phyloP scores from a whole-genome alignment of 129 eudicot genomes.

The Arctium lappa region DNA sequence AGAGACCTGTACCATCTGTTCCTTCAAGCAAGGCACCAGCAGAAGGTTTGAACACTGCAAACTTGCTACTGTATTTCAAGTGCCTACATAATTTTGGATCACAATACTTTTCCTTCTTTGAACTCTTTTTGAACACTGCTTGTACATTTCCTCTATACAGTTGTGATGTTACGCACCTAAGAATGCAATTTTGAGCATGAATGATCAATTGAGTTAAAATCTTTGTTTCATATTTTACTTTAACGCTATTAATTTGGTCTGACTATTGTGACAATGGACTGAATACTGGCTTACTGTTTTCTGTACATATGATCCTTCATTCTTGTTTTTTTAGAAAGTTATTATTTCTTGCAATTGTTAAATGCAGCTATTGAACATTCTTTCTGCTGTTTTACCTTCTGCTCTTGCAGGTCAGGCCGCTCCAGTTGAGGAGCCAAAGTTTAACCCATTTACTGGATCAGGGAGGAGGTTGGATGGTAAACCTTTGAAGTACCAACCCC shows the following conservation, averaged over 20 bases:
- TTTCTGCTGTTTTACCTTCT: neutral
- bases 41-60: constrained; percentile 46
- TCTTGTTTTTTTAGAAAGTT: neutral
- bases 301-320: neutral
- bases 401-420: constrained; percentile 43
- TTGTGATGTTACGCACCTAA: neutral
- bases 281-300: neutral
- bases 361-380: neutral
- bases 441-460: constrained; percentile 78
- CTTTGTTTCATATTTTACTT: neutral
- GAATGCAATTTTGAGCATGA: neutral
- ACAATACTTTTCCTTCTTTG: neutral
- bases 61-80: neutral
- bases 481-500: constrained; percentile 54
- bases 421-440: constrained; percentile 76
- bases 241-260: neutral
- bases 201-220: neutral
- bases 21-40: constrained; percentile 54
- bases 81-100: neutral
- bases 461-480: constrained; percentile 89
- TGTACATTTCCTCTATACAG: neutral
- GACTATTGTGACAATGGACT: neutral
- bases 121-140: neutral
- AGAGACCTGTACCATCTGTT: constrained; percentile 39
- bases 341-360: neutral